Conservation (phyloP, 2,329 filamentous ascomycete genomes). For the Beauveria rudraprayagi region DNA sequence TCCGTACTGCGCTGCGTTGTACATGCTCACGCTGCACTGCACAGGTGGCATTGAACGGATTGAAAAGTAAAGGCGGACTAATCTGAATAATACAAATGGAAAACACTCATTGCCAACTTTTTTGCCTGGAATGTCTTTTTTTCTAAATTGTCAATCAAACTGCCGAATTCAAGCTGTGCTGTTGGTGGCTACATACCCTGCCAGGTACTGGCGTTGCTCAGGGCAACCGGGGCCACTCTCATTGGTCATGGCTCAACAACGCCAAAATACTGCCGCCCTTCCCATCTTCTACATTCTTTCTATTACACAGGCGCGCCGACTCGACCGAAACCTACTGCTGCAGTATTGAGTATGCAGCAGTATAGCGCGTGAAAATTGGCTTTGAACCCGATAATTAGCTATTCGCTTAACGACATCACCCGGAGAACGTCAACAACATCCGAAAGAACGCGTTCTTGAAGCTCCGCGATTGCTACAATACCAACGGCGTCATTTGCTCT, state of each 20-base stretch:
- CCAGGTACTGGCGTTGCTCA: constrained; percentile 1
- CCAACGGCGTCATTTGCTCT: neutral
- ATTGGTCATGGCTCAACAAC: constrained; percentile 20
- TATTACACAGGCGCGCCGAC: constrained; percentile 1
- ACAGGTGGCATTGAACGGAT: too few species aligned
- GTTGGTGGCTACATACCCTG: neutral
- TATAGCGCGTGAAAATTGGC: constrained; percentile 8
- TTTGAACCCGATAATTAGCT: neutral
- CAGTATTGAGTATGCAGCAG: constrained; percentile 4
- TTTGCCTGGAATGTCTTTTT: too few species aligned
- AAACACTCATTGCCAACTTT: too few species aligned
- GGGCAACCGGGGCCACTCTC: constrained; percentile 14
- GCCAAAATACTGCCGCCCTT: constrained; percentile 19
- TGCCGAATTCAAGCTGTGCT: neutral
- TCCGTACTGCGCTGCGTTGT: too few species aligned
- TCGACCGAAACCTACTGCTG: neutral
- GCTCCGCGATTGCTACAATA: neutral
- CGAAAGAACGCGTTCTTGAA: neutral
- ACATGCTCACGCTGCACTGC: too few species aligned
- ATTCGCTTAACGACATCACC: neutral
- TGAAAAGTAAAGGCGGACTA: too few species aligned
- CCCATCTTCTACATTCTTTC: constrained; percentile 6
- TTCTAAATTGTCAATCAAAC: neutral
- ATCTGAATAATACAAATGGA: too few species aligned
- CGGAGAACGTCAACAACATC: neutral